A percentile compares a stretch with the other conserved stretches of the same genome.
Conservation (phyloP, 331 rosid genomes). For the Rosa hybrid region DNA sequence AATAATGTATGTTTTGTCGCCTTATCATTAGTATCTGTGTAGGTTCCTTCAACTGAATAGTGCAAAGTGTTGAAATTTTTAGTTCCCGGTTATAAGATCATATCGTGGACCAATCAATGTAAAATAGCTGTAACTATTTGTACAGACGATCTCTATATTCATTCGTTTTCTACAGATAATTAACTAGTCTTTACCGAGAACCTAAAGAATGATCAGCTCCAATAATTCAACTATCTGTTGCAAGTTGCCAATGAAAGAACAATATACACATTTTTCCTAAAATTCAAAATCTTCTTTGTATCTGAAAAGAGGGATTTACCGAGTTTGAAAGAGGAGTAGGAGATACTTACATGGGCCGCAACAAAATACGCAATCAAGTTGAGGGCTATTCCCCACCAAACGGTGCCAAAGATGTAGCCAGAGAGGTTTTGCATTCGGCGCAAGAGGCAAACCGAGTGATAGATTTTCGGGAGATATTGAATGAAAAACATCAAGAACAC, state of each 20-base stretch:
- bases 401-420: constrained; percentile 84
- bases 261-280: not conserved
- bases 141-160: not conserved
- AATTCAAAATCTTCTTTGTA: not conserved
- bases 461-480: constrained; percentile 88
- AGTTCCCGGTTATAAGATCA: not conserved
- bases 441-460: constrained; percentile 70
- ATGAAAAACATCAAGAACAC: constrained; percentile 71
- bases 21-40: not conserved
- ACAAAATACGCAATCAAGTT: constrained; percentile 92
- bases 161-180: not conserved
- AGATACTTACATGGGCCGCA: constrained; percentile 83
- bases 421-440: constrained; percentile 85
- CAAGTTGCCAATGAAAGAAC: not conserved
- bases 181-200: not conserved
- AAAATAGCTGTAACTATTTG: not conserved
- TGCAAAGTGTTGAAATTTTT: not conserved
- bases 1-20: too few relatives aligned
- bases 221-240: not conserved
- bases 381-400: constrained; percentile 98
- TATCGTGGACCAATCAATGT: not conserved
- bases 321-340: not conserved
- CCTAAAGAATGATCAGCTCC: not conserved
- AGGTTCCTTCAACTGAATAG: not conserved
- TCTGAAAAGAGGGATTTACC: not conserved